Evolutionary conservation across 768 basidiomycete genomes (phyloP).

Genomic region (Xerocomus brunneocitrinus): DNA sequence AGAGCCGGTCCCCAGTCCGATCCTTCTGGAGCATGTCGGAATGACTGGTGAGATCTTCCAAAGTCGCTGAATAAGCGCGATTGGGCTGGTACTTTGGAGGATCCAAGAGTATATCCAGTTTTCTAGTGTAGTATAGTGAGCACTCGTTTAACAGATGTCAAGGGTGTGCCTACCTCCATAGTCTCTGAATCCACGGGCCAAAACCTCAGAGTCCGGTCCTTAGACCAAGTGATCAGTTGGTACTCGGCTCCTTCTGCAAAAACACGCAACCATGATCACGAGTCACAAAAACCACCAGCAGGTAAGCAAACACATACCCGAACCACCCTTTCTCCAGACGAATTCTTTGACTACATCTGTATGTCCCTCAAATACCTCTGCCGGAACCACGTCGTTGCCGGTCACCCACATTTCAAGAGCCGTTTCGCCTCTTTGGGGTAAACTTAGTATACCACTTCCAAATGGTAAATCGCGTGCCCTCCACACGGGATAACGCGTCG

Average conservation of each 20-base stretch:
- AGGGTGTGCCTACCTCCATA: slow-evolving; percentile 49
- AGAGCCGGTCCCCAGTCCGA: slow-evolving; percentile 40
- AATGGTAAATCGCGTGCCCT: slow-evolving; percentile 90
- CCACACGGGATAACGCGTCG: slow-evolving; percentile 90
- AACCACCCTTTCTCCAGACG: slow-evolving; percentile 79
- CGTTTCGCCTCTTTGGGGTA: slow-evolving; percentile 86
- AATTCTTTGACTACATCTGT: slow-evolving; percentile 96
- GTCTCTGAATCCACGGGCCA: slow-evolving; percentile 78
- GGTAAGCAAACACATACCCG: slow-evolving; percentile 35
- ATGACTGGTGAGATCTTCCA: slow-evolving; percentile 39
- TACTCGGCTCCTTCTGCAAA: slow-evolving; percentile 47
- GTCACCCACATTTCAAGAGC: slow-evolving; percentile 77
- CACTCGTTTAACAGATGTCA: not conserved
- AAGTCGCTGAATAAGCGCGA: slow-evolving; percentile 14
- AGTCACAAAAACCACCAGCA: not conserved
- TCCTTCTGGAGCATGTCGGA: slow-evolving; percentile 50
- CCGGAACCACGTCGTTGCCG: slow-evolving; percentile 35
- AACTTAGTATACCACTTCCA: slow-evolving; percentile 78
- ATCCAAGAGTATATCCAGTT: slow-evolving; percentile 41
- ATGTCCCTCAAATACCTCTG: slow-evolving; percentile 82
- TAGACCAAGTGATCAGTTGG: slow-evolving; percentile 75
- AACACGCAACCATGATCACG: not conserved
- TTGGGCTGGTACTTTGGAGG: slow-evolving; percentile 24
- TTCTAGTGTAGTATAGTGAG: slow-evolving; percentile 34
- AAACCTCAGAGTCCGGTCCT: slow-evolving; percentile 85